These are phyloP conservation scores for Noccaea bulbosa DNA, from an alignment of 345 rosid genomes.

Conservation along the genomic window DNA sequence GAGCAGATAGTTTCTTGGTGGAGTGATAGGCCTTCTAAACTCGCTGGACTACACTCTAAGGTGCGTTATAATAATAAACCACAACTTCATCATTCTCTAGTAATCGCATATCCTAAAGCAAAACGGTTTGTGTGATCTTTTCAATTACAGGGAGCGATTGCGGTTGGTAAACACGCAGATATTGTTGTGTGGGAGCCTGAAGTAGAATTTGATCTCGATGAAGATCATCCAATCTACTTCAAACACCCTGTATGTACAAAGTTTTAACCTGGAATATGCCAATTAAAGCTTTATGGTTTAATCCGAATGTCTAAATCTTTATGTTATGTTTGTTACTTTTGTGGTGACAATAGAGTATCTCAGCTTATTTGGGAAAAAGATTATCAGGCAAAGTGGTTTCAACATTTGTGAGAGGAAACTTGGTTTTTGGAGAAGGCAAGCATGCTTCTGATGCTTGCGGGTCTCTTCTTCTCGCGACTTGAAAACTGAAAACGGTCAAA, in stretches of 20 bases:
- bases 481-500: conserved; percentile 8
- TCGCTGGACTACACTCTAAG: conserved; percentile 72
- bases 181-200: conserved; percentile 86
- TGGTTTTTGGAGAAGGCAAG: conserved; percentile 74
- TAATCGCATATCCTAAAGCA: not conserved
- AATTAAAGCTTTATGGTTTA: conserved; percentile 6
- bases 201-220: conserved; percentile 60
- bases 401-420: conserved; percentile 88
- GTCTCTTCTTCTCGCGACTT: conserved; percentile 59
- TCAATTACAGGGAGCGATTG: conserved; percentile 66
- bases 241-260: conserved; percentile 72
- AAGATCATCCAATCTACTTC: conserved; percentile 61
- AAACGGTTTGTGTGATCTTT: conserved; percentile 11
- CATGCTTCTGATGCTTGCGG: conserved; percentile 90
- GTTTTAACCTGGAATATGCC: not conserved
- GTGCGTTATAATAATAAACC: conserved; percentile 41
- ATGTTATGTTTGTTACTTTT: conserved; percentile 16
- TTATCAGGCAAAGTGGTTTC: conserved; percentile 80
- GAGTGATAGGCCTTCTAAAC: conserved; percentile 92
- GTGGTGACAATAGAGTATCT: conserved; percentile 58
- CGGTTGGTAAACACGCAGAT: conserved; percentile 81
- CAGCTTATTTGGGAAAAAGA: conserved; percentile 83
- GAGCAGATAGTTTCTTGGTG: conserved; percentile 83
- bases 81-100: not conserved
- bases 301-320: conserved; percentile 1